phyloP scores from a whole-genome alignment of 129 eudicot genomes.

The Saposhnikovia divaricata region DNA sequence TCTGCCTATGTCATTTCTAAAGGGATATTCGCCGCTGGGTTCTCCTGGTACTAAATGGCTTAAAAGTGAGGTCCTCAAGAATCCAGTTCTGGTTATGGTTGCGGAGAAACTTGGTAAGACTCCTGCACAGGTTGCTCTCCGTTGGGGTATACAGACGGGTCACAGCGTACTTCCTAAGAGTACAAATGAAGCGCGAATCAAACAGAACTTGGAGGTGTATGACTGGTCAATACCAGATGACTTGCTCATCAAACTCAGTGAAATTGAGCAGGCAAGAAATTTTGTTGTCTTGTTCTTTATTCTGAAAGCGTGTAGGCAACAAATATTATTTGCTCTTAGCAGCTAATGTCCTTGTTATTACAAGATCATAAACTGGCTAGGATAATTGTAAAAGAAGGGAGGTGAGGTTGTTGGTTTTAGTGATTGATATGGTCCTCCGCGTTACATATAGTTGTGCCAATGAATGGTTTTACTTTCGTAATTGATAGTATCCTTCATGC shows the following conservation, averaged over 20 bases:
- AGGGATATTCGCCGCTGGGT: slow-evolving; percentile 86
- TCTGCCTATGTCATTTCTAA: background rate
- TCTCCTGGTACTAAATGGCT: slow-evolving; percentile 49
- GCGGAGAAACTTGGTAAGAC: slow-evolving; percentile 66
- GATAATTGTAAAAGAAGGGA: background rate
- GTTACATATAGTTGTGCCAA: background rate
- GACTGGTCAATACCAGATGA: slow-evolving; percentile 79
- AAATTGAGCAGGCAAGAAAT: slow-evolving; percentile 51
- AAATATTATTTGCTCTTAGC: background rate
- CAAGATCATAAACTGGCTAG: background rate
- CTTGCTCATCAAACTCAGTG: slow-evolving; percentile 40
- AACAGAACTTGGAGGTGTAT: slow-evolving; percentile 53
- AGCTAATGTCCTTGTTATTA: background rate
- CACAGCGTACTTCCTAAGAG: slow-evolving; percentile 76
- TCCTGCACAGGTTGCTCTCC: slow-evolving; percentile 80
- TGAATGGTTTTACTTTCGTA: background rate
- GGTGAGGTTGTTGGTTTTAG: background rate
- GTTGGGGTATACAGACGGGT: slow-evolving; percentile 83
- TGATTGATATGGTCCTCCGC: background rate
- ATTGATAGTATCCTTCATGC: background rate
- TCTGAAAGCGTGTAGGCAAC: background rate
- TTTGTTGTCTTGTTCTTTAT: background rate
- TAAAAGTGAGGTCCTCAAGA: slow-evolving; percentile 44
- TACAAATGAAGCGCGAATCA: slow-evolving; percentile 51
- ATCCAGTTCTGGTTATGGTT: slow-evolving; percentile 37